Percentiles rank a stretch among this genome's conserved stretches.
These are phyloP conservation scores for Epichloe gansuensis DNA, from an alignment of 2,329 filamentous ascomycete genomes.

Conservation along the genomic window DNA sequence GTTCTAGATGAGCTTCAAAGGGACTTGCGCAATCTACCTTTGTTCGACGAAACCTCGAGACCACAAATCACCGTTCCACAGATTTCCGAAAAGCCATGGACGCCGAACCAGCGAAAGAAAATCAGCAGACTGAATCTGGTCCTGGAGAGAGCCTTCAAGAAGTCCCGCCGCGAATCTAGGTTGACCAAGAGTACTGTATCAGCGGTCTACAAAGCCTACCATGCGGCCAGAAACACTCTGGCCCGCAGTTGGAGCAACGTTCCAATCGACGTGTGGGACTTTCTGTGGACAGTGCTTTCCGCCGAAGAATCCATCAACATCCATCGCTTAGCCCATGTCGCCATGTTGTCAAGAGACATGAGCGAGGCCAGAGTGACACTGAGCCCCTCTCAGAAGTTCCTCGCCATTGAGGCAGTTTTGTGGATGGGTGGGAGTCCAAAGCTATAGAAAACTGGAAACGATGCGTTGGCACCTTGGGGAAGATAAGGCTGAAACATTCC, in stretches of 20 bases:
- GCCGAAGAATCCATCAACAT: slow-evolving; percentile 36
- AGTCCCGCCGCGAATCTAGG: slow-evolving; percentile 16
- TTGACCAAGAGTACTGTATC: slow-evolving; percentile 24
- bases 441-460: slow-evolving; percentile 54
- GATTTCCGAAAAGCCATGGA: slow-evolving; percentile 25
- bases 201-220: slow-evolving; percentile 38
- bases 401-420: slow-evolving; percentile 59
- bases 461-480: slow-evolving; percentile 40
- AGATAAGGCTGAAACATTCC: slow-evolving; percentile 30
- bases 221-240: slow-evolving; percentile 31
- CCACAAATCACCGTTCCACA: slow-evolving; percentile 18
- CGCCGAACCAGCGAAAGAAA: slow-evolving; percentile 26
- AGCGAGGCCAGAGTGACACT: slow-evolving; percentile 43
- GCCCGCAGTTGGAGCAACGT: slow-evolving; percentile 39
- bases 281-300: slow-evolving; percentile 53
- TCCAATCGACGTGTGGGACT: slow-evolving; percentile 48
- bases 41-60: slow-evolving; percentile 11
- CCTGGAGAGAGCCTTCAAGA: slow-evolving; percentile 17
- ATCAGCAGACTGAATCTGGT: slow-evolving; percentile 23
- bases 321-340: slow-evolving; percentile 48
- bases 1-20: slow-evolving; percentile 20
- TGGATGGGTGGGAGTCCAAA: slow-evolving; percentile 45
- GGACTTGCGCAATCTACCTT: slow-evolving; percentile 15
- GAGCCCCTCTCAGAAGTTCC: slow-evolving; percentile 44
- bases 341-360: slow-evolving; percentile 54